Evolutionary conservation across 306 rosid genomes (phyloP).

Genomic region (Casuarina equisetifolia): DNA sequence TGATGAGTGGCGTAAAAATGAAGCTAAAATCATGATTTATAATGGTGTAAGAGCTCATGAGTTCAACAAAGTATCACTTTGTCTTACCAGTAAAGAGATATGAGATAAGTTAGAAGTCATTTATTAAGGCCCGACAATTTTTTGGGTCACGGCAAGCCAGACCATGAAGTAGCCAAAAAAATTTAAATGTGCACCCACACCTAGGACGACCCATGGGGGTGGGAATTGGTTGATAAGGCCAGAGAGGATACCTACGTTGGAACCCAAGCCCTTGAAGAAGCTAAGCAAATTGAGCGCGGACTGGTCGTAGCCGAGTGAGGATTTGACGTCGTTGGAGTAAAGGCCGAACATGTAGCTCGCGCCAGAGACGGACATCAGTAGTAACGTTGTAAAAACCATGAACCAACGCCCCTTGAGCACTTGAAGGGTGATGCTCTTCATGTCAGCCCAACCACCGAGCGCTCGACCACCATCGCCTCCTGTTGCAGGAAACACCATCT

Average conservation of each 20-base stretch:
- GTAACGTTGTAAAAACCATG: conserved; percentile 38
- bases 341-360: conserved; percentile 44
- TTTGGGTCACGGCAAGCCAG: conserved; percentile 51
- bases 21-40: too few species aligned
- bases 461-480: neutral
- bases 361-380: conserved; percentile 44
- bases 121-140: too few species aligned
- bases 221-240: conserved; percentile 40
- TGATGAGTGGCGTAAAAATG: too few species aligned
- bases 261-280: conserved; percentile 41
- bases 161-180: conserved; percentile 84
- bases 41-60: too few species aligned
- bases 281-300: conserved; percentile 41
- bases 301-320: conserved; percentile 42
- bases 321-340: conserved; percentile 39
- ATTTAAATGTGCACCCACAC: conserved; percentile 53
- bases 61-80: too few species aligned
- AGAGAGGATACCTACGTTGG: conserved; percentile 34
- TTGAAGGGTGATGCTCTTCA: conserved; percentile 25
- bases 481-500: neutral
- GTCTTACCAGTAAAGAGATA: too few species aligned
- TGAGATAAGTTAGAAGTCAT: too few species aligned
- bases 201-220: neutral
- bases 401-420: conserved; percentile 39
- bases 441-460: neutral